Conservation (phyloP, 169 alveolate species). For the Eimeria zaria region DNA sequence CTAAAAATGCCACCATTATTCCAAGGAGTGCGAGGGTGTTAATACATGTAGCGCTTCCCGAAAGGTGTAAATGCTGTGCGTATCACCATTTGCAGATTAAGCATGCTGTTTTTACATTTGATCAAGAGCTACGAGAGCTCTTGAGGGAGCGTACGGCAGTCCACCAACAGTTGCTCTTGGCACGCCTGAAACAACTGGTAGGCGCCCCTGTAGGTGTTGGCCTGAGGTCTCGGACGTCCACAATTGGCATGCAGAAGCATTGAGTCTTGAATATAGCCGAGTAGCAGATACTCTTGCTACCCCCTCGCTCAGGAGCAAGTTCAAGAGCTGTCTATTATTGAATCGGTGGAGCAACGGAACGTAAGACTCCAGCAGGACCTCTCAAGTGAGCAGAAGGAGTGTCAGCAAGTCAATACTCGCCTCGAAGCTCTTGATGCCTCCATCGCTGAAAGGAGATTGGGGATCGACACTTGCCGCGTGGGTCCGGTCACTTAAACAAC, state of each 20-base stretch:
- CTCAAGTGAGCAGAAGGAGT: constrained; percentile 12
- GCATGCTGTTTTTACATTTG: not conserved
- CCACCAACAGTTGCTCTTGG: constrained; percentile 63
- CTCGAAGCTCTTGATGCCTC: constrained; percentile 50
- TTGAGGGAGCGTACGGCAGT: constrained; percentile 12
- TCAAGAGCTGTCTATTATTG: constrained; percentile 45
- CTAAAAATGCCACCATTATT: not conserved
- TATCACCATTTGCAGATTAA: not conserved
- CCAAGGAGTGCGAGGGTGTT: not conserved
- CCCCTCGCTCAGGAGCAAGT: constrained; percentile 40
- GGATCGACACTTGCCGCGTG: constrained; percentile 57
- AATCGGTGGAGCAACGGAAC: constrained; percentile 51
- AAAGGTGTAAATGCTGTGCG: not conserved
- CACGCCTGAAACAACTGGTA: constrained; percentile 64
- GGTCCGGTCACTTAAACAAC: not conserved
- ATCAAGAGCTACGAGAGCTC: constrained; percentile 34
- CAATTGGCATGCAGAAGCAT: not conserved
- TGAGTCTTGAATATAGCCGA: not conserved
- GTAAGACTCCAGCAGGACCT: constrained; percentile 47
- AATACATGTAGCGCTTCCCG: not conserved
- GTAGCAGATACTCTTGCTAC: not conserved
- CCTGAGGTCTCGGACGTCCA: not conserved
- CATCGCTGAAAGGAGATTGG: constrained; percentile 46
- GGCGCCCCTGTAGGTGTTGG: not conserved
- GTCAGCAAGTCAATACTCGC: constrained; percentile 30